Conservation (phyloP, 2,329 filamentous ascomycete species). For the Xylariaceae sp. region DNA sequence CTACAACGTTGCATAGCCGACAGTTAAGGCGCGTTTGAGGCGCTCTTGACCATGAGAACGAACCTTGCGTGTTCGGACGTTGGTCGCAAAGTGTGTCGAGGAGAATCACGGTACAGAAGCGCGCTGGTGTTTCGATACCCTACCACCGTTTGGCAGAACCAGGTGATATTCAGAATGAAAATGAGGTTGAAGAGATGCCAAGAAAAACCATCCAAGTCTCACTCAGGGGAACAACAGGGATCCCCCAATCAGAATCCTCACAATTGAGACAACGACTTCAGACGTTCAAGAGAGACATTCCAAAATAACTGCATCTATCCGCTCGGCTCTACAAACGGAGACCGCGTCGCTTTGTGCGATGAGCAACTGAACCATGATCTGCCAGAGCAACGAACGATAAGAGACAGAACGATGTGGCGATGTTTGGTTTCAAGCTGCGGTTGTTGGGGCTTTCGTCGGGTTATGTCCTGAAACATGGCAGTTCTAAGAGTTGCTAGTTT, state of each 20-base stretch:
- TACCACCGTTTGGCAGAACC: too few species aligned
- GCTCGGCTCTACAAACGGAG: background rate
- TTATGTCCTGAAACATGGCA: background rate
- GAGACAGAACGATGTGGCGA: background rate
- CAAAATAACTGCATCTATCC: slow-evolving; percentile 6
- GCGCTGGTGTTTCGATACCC: too few species aligned
- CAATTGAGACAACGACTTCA: background rate
- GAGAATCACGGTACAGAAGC: too few species aligned
- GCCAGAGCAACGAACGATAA: background rate
- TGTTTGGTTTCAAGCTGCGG: background rate
- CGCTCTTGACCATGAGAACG: too few species aligned
- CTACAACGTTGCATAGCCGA: background rate
- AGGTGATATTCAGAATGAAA: too few species aligned
- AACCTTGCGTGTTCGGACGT: too few species aligned
- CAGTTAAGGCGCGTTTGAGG: too few species aligned
- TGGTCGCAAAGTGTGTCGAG: too few species aligned
- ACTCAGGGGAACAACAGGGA: too few species aligned
- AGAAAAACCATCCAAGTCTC: too few species aligned
- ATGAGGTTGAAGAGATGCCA: too few species aligned
- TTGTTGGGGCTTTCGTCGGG: background rate
- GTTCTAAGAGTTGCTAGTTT: slow-evolving; percentile 17
- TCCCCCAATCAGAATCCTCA: too few species aligned
- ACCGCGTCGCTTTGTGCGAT: slow-evolving; percentile 2
- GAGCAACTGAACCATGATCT: background rate
- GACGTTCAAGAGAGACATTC: background rate